A percentile compares a stretch with the other conserved stretches of the same genome.
Evolutionary conservation across 306 rosid species (phyloP).

Genomic region (Elaeagnus macrophylla): DNA sequence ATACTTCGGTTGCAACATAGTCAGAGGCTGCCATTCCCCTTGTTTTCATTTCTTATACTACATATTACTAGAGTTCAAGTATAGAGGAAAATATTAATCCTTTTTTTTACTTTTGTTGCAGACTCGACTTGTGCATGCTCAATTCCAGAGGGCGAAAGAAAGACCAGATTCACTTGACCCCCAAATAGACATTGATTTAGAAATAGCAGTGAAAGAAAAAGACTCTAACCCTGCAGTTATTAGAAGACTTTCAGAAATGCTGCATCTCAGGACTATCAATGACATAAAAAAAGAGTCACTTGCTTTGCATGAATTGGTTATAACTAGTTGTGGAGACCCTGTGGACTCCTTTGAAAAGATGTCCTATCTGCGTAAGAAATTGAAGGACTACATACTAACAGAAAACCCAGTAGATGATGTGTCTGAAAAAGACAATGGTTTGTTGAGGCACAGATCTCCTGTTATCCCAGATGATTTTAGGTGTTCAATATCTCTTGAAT

Average conservation of each 20-base stretch:
- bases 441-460: constrained; percentile 78
- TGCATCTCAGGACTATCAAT: constrained; percentile 60
- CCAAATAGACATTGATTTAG: constrained; percentile 60
- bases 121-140: constrained; percentile 91
- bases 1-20: not conserved
- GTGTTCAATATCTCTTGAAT: constrained; percentile 92
- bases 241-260: constrained; percentile 71
- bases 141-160: constrained; percentile 79
- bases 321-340: constrained; percentile 43
- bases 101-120: constrained; percentile 28
- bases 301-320: constrained; percentile 64
- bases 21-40: not conserved
- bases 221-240: constrained; percentile 61
- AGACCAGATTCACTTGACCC: constrained; percentile 47
- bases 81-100: constrained; percentile 4
- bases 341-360: constrained; percentile 44
- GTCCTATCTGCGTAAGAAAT: constrained; percentile 59
- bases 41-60: constrained; percentile 3
- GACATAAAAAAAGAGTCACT: constrained; percentile 74
- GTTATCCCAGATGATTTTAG: constrained; percentile 96
- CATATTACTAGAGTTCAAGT: no score
- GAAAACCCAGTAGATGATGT: constrained; percentile 50
- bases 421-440: constrained; percentile 38
- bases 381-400: constrained; percentile 43
- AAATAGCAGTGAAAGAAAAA: constrained; percentile 42